Conservation (phyloP, 1,284 basidiomycete genomes). For the Heimioporus punctisporus region DNA sequence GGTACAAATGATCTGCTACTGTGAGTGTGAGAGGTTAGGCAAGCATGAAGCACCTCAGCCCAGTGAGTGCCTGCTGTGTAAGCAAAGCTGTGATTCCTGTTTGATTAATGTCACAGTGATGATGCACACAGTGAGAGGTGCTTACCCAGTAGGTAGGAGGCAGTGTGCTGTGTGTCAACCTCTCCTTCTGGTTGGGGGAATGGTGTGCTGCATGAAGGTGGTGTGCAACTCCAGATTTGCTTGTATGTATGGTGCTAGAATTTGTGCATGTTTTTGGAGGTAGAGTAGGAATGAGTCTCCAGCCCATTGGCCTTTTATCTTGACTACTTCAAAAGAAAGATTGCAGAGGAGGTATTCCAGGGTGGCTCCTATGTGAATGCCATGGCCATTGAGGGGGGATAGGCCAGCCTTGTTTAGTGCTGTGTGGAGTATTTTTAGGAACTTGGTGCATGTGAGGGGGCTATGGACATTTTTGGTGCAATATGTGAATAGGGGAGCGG, state of each 20-base stretch:
- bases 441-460: background rate
- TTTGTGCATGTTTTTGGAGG: background rate
- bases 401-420: background rate
- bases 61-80: no score
- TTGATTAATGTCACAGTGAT: no score
- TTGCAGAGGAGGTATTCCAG: conserved; percentile 8
- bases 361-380: conserved; percentile 11
- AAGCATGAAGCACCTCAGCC: no score
- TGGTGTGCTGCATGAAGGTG: background rate
- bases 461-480: background rate
- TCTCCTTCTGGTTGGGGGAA: background rate
- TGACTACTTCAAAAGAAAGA: conserved; percentile 6
- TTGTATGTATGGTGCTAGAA: conserved; percentile 3
- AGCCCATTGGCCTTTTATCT: conserved; percentile 5
- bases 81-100: no score
- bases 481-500: background rate
- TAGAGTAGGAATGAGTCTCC: conserved; percentile 6
- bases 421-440: background rate
- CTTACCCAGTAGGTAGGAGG: no score
- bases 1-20: no score
- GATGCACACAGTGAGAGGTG: no score
- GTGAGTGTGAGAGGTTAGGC: no score
- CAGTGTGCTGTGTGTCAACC: background rate
- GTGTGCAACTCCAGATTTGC: background rate
- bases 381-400: conserved; percentile 1